These are phyloP conservation scores for Kregervanrija pseudodelftensis DNA, from an alignment of 805 yeast species.

Conservation along the genomic window DNA sequence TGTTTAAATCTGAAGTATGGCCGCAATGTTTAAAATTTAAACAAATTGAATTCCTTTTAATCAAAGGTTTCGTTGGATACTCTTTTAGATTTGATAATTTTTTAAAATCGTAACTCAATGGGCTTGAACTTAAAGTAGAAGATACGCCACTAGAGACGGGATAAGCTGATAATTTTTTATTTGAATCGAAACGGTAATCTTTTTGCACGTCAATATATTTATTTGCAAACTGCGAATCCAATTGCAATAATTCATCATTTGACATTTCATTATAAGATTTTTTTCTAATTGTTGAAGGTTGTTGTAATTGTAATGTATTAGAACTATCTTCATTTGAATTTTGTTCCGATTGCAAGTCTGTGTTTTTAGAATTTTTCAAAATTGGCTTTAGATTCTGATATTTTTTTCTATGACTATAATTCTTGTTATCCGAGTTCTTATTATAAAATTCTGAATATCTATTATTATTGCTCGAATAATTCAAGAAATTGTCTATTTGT, in stretches of 20 bases:
- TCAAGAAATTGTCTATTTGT: too few species aligned
- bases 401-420: too few species aligned
- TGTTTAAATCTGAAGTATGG: slow-evolving; percentile 17
- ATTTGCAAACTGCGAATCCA: slow-evolving; percentile 45
- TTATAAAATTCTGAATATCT: too few species aligned
- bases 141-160: slow-evolving; percentile 9
- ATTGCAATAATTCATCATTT: slow-evolving; percentile 44
- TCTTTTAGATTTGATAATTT: slow-evolving; percentile 16
- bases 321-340: too few species aligned
- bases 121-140: slow-evolving; percentile 5
- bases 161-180: slow-evolving; percentile 10
- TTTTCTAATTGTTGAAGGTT: slow-evolving; percentile 22
- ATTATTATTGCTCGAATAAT: too few species aligned
- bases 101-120: slow-evolving; percentile 2
- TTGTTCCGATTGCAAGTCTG: too few species aligned
- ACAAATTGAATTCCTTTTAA: slow-evolving; percentile 27
- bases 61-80: slow-evolving; percentile 29
- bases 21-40: slow-evolving; percentile 38
- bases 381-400: too few species aligned
- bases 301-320: too few species aligned
- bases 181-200: slow-evolving; percentile 9
- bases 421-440: too few species aligned
- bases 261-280: slow-evolving; percentile 47
- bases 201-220: slow-evolving; percentile 32
- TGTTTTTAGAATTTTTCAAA: too few species aligned